These are phyloP conservation scores for Thalassiosira gravida DNA, from an alignment of 352 stramenopile species.

Conservation along the genomic window DNA sequence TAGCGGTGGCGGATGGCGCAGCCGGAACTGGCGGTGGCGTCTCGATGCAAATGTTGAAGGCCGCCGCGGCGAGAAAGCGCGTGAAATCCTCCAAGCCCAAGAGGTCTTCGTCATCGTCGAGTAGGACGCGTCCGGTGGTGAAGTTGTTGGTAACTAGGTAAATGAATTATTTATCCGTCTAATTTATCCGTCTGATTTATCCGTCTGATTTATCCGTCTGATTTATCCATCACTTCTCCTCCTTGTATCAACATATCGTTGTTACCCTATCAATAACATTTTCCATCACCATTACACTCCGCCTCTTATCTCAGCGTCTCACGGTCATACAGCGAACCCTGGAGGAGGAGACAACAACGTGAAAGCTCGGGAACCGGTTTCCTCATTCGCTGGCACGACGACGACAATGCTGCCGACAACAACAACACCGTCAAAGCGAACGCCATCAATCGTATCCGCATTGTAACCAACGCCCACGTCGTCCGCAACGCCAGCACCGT, in stretches of 20 bases:
- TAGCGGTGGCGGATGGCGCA: too few relatives aligned
- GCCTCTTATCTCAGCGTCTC: too few relatives aligned
- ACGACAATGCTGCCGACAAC: background rate
- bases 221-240: too few relatives aligned
- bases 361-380: slow-evolving; percentile 48
- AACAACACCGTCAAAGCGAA: too few relatives aligned
- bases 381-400: slow-evolving; percentile 27
- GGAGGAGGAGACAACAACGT: slow-evolving; percentile 29
- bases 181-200: too few relatives aligned
- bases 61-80: background rate
- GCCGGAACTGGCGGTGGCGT: background rate
- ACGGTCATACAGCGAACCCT: slow-evolving; percentile 45
- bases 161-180: too few relatives aligned
- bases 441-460: too few relatives aligned
- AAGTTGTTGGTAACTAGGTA: slow-evolving; percentile 55
- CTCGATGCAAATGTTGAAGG: background rate
- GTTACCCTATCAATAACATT: too few relatives aligned
- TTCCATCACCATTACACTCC: too few relatives aligned
- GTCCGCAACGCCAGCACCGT: slow-evolving; percentile 39
- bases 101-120: slow-evolving; percentile 23
- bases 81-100: background rate
- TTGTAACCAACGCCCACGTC: slow-evolving; percentile 38
- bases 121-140: slow-evolving; percentile 40
- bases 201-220: too few relatives aligned
- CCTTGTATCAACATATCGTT: too few relatives aligned